Conservation (phyloP, 352 stramenopile genomes). For the Pythium rhizo-oryzae region DNA sequence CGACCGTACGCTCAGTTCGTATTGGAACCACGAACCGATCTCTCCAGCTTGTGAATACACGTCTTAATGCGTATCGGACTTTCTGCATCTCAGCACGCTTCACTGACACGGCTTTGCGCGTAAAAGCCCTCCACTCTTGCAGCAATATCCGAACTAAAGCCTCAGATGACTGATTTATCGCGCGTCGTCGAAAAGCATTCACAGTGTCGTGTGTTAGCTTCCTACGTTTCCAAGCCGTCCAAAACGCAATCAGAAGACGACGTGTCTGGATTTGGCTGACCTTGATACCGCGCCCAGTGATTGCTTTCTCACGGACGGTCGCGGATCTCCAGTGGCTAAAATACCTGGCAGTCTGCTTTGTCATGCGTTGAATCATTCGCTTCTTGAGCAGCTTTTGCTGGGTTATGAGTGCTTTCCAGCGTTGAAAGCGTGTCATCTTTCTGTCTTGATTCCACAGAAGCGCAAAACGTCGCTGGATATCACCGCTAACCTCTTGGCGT, state of each 20-base stretch:
- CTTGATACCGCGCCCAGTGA: background rate
- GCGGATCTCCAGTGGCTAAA: conserved; percentile 5
- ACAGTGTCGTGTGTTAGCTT: background rate
- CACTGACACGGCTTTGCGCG: background rate
- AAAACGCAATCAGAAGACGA: background rate
- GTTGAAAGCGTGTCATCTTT: conserved; percentile 23
- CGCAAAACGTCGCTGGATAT: conserved; percentile 41
- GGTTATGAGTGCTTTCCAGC: conserved; percentile 15
- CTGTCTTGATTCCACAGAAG: conserved; percentile 34
- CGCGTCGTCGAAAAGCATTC: background rate
- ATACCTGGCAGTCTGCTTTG: background rate
- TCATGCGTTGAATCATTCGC: background rate
- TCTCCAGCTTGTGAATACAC: background rate
- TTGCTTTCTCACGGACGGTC: background rate
- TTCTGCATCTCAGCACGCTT: background rate
- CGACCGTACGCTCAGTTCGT: background rate
- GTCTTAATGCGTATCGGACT: background rate
- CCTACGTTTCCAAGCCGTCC: background rate
- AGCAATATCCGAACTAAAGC: background rate
- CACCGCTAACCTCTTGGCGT: conserved; percentile 10
- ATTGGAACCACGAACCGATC: conserved; percentile 1
- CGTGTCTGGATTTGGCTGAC: background rate
- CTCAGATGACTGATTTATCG: background rate
- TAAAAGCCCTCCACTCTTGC: background rate
- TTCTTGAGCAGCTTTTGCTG: conserved; percentile 16